Evolutionary conservation across 106 monocot genomes (phyloP).

Genomic region (Dendrobium nobile): DNA sequence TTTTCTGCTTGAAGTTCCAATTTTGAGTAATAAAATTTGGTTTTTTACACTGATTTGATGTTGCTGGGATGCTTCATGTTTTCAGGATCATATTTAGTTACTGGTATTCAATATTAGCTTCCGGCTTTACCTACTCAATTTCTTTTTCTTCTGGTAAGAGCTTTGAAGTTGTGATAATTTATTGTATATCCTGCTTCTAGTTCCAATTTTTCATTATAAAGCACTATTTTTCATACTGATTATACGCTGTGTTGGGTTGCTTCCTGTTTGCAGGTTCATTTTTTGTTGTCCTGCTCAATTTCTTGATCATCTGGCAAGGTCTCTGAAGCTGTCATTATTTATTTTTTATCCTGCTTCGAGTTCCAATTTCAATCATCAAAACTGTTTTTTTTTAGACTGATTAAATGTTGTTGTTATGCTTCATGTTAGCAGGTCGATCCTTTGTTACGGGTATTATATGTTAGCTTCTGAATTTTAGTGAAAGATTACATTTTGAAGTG

Average conservation of each 20-base stretch:
- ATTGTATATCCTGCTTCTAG: not conserved
- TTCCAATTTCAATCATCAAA: not conserved
- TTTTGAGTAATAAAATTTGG: not conserved
- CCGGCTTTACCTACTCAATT: not conserved
- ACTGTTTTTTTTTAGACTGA: not conserved
- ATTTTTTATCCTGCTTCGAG: not conserved
- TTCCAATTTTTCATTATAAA: not conserved
- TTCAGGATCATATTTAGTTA: not conserved
- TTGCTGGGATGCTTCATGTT: not conserved
- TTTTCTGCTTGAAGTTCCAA: not conserved
- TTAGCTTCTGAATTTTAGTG: not conserved
- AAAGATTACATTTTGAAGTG: not conserved
- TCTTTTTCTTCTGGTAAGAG: not conserved
- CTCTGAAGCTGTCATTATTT: not conserved
- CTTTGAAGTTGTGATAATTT: not conserved
- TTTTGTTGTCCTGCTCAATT: not conserved
- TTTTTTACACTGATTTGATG: not conserved
- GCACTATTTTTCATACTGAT: not conserved
- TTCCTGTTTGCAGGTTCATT: not conserved
- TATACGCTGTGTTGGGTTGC: not conserved
- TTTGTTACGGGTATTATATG: not conserved
- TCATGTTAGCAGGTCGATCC: not conserved
- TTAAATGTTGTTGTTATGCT: not conserved
- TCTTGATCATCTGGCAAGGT: not conserved
- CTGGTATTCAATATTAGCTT: not conserved